These are phyloP conservation scores for Saccharomycopsis amapae DNA, from an alignment of 805 yeast genomes.

Conservation along the genomic window DNA sequence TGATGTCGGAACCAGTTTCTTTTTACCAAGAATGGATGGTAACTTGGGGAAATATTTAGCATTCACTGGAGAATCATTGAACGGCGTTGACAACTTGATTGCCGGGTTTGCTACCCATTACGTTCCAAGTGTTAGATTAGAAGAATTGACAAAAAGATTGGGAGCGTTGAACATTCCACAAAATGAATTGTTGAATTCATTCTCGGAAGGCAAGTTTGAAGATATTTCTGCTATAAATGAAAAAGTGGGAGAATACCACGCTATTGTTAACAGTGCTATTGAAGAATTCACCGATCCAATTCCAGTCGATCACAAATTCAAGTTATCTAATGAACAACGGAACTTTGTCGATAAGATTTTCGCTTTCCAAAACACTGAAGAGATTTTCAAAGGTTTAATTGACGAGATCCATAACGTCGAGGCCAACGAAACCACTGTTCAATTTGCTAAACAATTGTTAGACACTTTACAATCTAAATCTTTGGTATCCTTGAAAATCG, in stretches of 20 bases:
- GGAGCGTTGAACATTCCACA: constrained; percentile 42
- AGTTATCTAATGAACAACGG: constrained; percentile 34
- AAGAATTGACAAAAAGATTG: constrained; percentile 56
- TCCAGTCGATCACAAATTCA: constrained; percentile 42
- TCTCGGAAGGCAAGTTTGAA: constrained; percentile 17
- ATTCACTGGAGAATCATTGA: constrained; percentile 71
- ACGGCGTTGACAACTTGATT: constrained; percentile 74
- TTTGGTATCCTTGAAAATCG: constrained; percentile 69
- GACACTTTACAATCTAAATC: constrained; percentile 59
- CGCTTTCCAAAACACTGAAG: constrained; percentile 39
- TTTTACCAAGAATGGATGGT: constrained; percentile 75
- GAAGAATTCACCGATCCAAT: constrained; percentile 69
- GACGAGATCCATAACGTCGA: constrained; percentile 25
- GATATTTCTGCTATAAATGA: constrained; percentile 21
- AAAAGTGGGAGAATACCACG: constrained; percentile 36
- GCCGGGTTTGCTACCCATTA: constrained; percentile 90
- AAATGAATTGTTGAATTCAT: constrained; percentile 23
- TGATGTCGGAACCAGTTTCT: constrained; percentile 92
- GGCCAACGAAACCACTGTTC: background rate
- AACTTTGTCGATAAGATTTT: constrained; percentile 64
- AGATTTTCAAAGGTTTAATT: constrained; percentile 40
- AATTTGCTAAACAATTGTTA: constrained; percentile 56
- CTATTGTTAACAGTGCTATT: constrained; percentile 61
- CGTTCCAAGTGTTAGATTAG: constrained; percentile 58
- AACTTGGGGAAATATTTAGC: constrained; percentile 82